phyloP scores from a whole-genome alignment of 2,329 filamentous ascomycete species.

The Hypoxylon sp. region DNA sequence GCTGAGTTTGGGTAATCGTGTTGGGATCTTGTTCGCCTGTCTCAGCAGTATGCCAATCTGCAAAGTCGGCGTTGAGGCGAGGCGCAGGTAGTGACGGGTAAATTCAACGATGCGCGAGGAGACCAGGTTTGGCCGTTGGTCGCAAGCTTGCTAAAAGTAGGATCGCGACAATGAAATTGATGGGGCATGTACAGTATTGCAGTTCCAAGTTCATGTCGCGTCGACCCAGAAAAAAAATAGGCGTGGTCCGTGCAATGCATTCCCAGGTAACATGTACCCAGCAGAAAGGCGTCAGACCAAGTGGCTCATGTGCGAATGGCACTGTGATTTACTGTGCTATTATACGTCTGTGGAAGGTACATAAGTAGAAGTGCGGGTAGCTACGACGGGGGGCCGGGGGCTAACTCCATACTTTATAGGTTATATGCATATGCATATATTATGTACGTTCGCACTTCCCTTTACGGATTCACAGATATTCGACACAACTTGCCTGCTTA shows the following conservation, averaged over 20 bases:
- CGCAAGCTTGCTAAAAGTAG: constrained; percentile 14
- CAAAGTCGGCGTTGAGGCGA: constrained; percentile 9
- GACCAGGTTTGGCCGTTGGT: constrained; percentile 12
- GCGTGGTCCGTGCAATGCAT: constrained; percentile 18
- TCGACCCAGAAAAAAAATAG: constrained; percentile 21
- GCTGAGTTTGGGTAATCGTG: neutral
- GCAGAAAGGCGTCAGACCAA: too few species aligned
- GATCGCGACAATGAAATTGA: constrained; percentile 32
- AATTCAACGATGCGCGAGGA: constrained; percentile 16
- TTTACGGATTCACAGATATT: too few species aligned
- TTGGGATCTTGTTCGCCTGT: neutral
- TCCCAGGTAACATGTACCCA: too few species aligned
- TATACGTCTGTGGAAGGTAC: too few species aligned
- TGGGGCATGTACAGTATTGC: constrained; percentile 3
- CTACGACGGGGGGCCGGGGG: too few species aligned
- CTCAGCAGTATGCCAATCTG: neutral
- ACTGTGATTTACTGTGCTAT: too few species aligned
- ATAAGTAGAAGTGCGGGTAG: too few species aligned
- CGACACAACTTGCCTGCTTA: too few species aligned
- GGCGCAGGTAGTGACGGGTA: neutral
- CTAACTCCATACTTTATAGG: too few species aligned
- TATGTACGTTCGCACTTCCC: too few species aligned
- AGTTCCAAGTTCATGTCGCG: constrained; percentile 27
- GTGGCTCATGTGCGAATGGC: too few species aligned
- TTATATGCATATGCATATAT: too few species aligned